phyloP scores from a whole-genome alignment of 2,329 filamentous ascomycete species.

The Fusarium redolens region DNA sequence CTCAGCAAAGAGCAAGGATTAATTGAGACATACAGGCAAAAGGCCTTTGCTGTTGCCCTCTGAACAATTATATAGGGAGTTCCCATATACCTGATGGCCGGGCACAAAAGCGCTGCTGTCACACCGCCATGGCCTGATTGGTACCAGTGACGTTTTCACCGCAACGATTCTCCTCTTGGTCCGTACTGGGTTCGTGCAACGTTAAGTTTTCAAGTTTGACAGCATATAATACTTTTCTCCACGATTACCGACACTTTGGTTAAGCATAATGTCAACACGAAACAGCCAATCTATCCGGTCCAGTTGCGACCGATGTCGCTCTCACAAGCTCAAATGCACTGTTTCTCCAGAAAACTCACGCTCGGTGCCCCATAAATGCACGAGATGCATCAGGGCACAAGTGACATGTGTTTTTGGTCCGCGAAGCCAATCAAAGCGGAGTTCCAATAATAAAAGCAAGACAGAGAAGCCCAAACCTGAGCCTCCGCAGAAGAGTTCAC shows the following conservation, averaged over 20 bases:
- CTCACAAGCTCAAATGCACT: slow-evolving; percentile 3
- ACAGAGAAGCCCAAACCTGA: fast-evolving
- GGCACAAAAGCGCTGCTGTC: background rate
- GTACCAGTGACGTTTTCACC: background rate
- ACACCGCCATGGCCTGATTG: background rate
- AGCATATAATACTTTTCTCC: background rate
- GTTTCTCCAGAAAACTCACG: background rate
- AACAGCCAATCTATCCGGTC: background rate
- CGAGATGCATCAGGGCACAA: slow-evolving; percentile 2
- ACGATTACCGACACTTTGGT: background rate
- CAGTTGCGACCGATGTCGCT: background rate
- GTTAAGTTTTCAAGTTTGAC: background rate
- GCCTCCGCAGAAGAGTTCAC: background rate
- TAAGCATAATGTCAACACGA: background rate
- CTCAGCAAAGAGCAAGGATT: background rate
- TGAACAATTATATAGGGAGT: slow-evolving; percentile 1
- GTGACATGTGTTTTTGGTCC: background rate
- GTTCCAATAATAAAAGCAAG: background rate
- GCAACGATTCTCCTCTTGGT: background rate
- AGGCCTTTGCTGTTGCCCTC: background rate
- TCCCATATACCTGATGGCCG: background rate
- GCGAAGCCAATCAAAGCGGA: background rate
- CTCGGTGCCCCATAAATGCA: background rate
- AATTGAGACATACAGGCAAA: background rate
- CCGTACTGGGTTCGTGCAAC: background rate